Evolutionary conservation across 805 yeast species (phyloP), one percentile per base, ranked within the genome.

Genomic region (Candida suzukii): DNA sequence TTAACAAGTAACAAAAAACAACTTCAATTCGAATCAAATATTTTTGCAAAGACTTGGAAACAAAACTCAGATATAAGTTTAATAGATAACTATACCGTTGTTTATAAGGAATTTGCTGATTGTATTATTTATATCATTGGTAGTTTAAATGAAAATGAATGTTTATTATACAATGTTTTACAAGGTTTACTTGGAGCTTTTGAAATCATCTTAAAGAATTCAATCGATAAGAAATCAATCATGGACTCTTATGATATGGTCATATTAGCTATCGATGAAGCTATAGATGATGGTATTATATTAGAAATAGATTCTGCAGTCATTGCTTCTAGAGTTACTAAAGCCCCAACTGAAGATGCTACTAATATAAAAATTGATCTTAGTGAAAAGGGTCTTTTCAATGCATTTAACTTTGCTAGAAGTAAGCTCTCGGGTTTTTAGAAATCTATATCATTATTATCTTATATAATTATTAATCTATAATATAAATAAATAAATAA

Each of bases 241-340:
- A 74, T 80, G 53, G 95, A 86, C 49, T 77, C 82, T 58, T 93
- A 83, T 58, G 99, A 93, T 63, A 71, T 86, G 70, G 83, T 88
- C 30, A 71, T 87, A 35, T 73, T 93, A 60, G 86, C 95, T 4
- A 75, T 90, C 35, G 99, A 93, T 61, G 98, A 93, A 64, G 74
- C 95, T 10, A 71, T 93, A 38, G 99, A 93, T 58, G 95, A 90
- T 58, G 99, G 98, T 32, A 78, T 93, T 48, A 79, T 93, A 42
- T 72, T 93, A 51, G 97, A 93, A 61, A 83, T 88, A 22, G 97
- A 93, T 55, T 80, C 95, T 5, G 77, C 83, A 28, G 79, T 86
- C 33, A 85, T 93, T 51, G 90, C 91, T 2, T 77, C 95, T 14
- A 77, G 99, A 64, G 96, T 90, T 21, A 85, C 98, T n/a, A 76